phyloP scores from a whole-genome alignment of 192 early-diverging fungal species.

The Anaeromyces robustus region DNA sequence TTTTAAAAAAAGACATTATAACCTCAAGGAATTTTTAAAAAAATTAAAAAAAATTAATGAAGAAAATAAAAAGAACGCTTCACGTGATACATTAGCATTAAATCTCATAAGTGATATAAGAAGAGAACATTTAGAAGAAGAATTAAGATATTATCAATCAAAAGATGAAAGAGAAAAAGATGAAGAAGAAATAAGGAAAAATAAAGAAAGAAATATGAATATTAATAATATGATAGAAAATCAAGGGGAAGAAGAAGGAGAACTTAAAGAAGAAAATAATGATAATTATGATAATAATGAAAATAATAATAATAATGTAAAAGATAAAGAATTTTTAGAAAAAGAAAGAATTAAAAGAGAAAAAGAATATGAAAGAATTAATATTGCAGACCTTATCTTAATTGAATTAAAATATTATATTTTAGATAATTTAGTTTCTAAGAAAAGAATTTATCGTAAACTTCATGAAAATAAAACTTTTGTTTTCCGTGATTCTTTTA shows the following conservation, averaged over 20 bases:
- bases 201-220: background rate
- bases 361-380: background rate
- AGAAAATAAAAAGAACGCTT: background rate
- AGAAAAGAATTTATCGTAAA: background rate
- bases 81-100: background rate
- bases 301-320: too few relatives aligned
- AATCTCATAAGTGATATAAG: background rate
- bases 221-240: background rate
- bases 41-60: background rate
- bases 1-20: background rate
- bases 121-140: background rate
- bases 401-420: background rate
- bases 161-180: background rate
- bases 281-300: too few relatives aligned
- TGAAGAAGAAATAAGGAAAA: background rate
- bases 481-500: background rate
- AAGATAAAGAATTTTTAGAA: background rate
- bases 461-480: background rate
- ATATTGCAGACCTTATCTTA: background rate
- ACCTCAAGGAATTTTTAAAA: background rate
- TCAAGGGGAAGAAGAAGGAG: background rate
- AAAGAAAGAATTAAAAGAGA: background rate
- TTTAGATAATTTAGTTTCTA: background rate
- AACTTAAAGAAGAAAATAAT: background rate
- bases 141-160: background rate